Percentiles rank a stretch among this genome's conserved stretches.
phyloP scores from a whole-genome alignment of 1,139 yeast genomes.

The Geotrichum carabidarum region DNA sequence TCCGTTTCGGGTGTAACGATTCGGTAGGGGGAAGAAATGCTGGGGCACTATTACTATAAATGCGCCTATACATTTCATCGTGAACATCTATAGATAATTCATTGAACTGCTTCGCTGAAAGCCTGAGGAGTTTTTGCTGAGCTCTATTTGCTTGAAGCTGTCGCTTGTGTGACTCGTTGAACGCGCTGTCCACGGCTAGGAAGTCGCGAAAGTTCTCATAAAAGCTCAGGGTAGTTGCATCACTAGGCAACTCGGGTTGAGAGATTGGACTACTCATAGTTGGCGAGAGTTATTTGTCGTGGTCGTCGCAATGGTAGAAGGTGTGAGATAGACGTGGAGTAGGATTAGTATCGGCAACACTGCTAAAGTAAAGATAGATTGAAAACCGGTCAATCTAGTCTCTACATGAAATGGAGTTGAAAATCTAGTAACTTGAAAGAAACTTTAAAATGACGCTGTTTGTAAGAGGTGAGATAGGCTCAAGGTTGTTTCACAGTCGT shows the following conservation, averaged over 20 bases:
- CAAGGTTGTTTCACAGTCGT: too few species aligned
- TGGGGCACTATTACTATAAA: constrained; percentile 46
- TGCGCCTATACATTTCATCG: constrained; percentile 79
- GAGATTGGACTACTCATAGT: not conserved
- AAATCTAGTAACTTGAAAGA: too few species aligned
- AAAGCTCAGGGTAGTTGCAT: constrained; percentile 1
- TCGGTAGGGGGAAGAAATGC: constrained; percentile 55
- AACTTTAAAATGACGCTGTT: too few species aligned
- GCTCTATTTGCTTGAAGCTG: constrained; percentile 50
- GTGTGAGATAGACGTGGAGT: too few species aligned
- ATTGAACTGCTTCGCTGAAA: constrained; percentile 76
- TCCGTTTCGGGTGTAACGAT: constrained; percentile 86
- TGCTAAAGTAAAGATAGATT: too few species aligned
- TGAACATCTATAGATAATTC: constrained; percentile 91
- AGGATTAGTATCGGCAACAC: too few species aligned
- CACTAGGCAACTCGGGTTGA: not conserved
- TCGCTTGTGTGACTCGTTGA: constrained; percentile 14
- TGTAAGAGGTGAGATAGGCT: too few species aligned
- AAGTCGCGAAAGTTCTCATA: constrained; percentile 17
- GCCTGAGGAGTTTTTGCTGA: constrained; percentile 73
- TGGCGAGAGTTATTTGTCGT: too few species aligned
- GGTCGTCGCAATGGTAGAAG: too few species aligned
- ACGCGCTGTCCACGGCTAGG: constrained; percentile 18
- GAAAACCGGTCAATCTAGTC: too few species aligned
- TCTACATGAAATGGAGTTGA: too few species aligned